Percentiles rank a stretch among this genome's conserved stretches.
Evolutionary conservation across 1,284 basidiomycete genomes (phyloP).

Genomic region (Sanghuangporus weigelae): DNA sequence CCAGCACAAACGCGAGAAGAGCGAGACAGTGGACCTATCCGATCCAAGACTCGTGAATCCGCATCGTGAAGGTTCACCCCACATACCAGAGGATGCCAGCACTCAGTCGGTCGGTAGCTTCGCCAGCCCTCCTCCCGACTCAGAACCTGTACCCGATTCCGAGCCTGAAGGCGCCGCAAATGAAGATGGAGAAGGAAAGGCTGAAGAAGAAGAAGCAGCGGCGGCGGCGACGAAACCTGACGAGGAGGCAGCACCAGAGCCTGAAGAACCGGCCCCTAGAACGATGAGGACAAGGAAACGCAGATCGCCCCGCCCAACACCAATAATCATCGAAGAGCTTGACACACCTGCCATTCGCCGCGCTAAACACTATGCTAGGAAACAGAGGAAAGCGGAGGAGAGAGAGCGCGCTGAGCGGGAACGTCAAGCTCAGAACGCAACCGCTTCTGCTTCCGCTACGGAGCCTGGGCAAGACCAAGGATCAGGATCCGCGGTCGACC

Average conservation of each 20-base stretch:
- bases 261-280: constrained; percentile 20
- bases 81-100: not conserved
- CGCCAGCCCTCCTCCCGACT: not conserved
- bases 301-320: constrained; percentile 30
- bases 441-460: not conserved
- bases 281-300: constrained; percentile 24
- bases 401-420: constrained; percentile 10
- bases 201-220: constrained; percentile 7
- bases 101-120: not conserved
- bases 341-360: constrained; percentile 62
- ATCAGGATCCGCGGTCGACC: too few species aligned
- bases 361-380: constrained; percentile 45
- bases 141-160: not conserved
- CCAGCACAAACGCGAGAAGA: constrained; percentile 12
- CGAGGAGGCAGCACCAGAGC: not conserved
- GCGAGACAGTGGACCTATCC: constrained; percentile 15
- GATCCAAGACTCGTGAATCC: not conserved
- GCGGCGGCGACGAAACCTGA: not conserved
- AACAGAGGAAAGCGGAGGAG: constrained; percentile 43
- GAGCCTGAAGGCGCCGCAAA: not conserved
- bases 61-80: not conserved
- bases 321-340: constrained; percentile 58
- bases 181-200: not conserved
- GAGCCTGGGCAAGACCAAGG: not conserved
- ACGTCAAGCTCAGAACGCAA: not conserved